phyloP scores from a whole-genome alignment of 495 filamentous ascomycete species.

The Geopyxis carbonaria region DNA sequence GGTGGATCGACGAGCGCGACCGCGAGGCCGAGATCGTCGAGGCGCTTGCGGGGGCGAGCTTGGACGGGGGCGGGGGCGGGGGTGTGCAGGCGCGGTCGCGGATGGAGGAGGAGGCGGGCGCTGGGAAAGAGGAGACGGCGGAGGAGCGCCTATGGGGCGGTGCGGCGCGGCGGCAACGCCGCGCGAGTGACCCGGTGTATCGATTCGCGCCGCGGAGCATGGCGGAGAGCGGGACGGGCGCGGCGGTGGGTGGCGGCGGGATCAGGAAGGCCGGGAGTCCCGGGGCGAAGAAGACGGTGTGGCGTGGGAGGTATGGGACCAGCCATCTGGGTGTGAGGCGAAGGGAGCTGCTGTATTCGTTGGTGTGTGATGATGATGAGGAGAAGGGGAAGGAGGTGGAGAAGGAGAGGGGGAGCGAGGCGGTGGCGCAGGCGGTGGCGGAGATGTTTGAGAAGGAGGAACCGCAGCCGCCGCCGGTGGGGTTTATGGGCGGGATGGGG shows the following conservation, averaged over 20 bases:
- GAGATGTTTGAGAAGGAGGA: slow-evolving; percentile 2
- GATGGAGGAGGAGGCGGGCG: slow-evolving; percentile 2
- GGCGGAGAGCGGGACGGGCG: not conserved
- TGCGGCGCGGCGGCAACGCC: slow-evolving; percentile 2
- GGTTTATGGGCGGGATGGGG: not conserved
- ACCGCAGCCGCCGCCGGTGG: slow-evolving; percentile 2
- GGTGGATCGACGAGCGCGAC: slow-evolving; percentile 19
- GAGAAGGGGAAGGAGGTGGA: not conserved
- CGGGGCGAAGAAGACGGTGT: not conserved
- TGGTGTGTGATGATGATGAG: not conserved
- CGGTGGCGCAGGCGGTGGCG: slow-evolving; percentile 3
- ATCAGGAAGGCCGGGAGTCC: not conserved
- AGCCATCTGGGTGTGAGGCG: slow-evolving; percentile 2
- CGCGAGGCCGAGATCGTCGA: slow-evolving; percentile 2
- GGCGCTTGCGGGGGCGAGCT: slow-evolving; percentile 2
- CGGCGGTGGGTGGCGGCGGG: not conserved
- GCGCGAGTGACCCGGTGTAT: slow-evolving; percentile 16
- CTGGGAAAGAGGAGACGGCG: not conserved
- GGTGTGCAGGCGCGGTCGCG: slow-evolving; percentile 6
- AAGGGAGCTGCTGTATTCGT: slow-evolving; percentile 3
- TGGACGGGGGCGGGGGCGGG: too few species aligned
- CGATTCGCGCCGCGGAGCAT: slow-evolving; percentile 7
- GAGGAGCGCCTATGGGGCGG: not conserved
- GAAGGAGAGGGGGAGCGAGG: slow-evolving; percentile 1
- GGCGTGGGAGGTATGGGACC: slow-evolving; percentile 2